Evolutionary conservation across 495 filamentous ascomycete species (phyloP), one percentile per base, ranked within the genome.

Genomic region (Aspergillus baeticus): DNA sequence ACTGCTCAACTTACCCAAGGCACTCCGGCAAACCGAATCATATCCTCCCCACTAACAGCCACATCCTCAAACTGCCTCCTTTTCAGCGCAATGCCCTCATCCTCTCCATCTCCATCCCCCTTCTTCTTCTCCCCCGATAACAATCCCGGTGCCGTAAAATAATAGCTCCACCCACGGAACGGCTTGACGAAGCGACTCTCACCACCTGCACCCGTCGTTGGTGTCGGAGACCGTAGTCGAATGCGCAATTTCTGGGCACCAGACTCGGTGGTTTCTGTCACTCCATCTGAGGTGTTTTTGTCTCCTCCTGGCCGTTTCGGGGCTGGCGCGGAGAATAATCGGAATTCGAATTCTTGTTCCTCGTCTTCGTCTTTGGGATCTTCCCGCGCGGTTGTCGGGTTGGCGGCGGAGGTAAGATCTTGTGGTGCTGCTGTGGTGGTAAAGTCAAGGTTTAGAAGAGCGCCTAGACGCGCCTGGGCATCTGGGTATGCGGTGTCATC

Each of bases 281-380:
- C 2, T 48, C 1, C 33, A 42, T 8, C 51, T 38, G 43, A 42
- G 38, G 37, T 35, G 22, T 21, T 15, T 7, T 52, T 52, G 10
- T 36, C 31, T 13, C 35, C n/a, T 31, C 22, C 22, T 2, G 47
- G 45, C 13, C 51, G 39, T 58, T 38, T 37, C 10, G 42, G 66
- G 4, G 57, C 47, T 3, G 73, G 71, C 8, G 68, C 71, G 45
- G 69, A 74, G 67, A 78, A 78, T 22, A 78, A 55, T 4, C 76
- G 71, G 58, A 78, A 78, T 42, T 77, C 74, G 59, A 77, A 78
- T 54, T 77, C 76, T 59, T 78, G 71, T 52, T 78, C 76, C 31
- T 74, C 73, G 2, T 72, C 74, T 21, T 77, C 73, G 36, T 38
- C 18, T 33, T 31, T 38, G 26, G 10, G 22, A n/a, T 52, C 51